Conservation (phyloP, 345 rosid species). For the Citrus inodora region DNA sequence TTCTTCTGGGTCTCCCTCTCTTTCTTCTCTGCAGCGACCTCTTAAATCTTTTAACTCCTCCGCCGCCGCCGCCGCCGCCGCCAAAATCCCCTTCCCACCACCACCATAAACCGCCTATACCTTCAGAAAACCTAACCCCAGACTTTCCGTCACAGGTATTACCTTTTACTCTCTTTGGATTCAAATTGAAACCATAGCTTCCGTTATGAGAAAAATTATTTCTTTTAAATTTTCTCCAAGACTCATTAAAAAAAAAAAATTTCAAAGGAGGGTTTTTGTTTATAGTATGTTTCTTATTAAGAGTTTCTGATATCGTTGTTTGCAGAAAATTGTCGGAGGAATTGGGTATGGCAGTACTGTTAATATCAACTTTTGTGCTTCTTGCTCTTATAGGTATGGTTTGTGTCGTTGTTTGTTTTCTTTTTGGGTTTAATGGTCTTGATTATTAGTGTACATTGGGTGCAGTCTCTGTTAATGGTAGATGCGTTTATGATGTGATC, state of each 20-base stretch:
- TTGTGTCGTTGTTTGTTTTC: not conserved
- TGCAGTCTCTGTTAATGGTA: not conserved
- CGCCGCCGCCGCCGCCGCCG: constrained; percentile 44
- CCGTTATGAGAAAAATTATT: not conserved
- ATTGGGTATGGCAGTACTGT: constrained; percentile 64
- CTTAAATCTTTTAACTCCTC: constrained; percentile 57
- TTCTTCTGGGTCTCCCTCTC: constrained; percentile 59
- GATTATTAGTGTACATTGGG: not conserved
- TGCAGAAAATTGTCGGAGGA: constrained; percentile 52
- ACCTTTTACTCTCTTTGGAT: not conserved
- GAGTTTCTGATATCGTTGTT: not conserved
- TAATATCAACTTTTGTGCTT: constrained; percentile 72
- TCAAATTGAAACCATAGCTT: not conserved
- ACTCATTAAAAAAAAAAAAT: not conserved
- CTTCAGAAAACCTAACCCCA: constrained; percentile 37
- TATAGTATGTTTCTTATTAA: not conserved
- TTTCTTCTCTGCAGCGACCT: constrained; percentile 65
- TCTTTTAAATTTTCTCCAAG: not conserved
- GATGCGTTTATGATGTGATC: not conserved
- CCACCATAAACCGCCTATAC: constrained; percentile 21
- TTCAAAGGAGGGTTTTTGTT: not conserved
- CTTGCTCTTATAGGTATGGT: constrained; percentile 73
- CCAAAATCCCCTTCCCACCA: constrained; percentile 34
- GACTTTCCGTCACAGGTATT: constrained; percentile 49
- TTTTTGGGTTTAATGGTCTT: not conserved